Conservation (phyloP, 805 yeast species). For the Kuraishia cidri region DNA sequence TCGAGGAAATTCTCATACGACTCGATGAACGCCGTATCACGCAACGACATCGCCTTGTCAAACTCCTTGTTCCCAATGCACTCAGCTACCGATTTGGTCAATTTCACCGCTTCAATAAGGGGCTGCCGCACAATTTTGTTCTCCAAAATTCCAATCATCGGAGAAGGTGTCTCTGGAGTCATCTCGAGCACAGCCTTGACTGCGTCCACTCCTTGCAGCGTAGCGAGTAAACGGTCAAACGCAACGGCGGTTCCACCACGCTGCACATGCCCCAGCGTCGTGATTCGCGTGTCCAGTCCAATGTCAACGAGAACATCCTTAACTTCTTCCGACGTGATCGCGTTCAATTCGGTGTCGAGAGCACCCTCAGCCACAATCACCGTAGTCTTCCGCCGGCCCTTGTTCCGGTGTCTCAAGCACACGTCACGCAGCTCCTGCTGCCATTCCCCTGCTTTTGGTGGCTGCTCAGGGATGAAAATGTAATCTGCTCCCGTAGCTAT, state of each 20-base stretch:
- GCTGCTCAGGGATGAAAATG: conserved; percentile 74
- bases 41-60: conserved; percentile 56
- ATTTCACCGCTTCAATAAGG: conserved; percentile 61
- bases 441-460: conserved; percentile 60
- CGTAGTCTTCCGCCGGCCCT: conserved; percentile 71
- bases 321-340: conserved; percentile 59
- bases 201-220: conserved; percentile 78
- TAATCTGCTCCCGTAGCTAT: conserved; percentile 75
- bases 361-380: conserved; percentile 87
- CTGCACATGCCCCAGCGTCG: conserved; percentile 75
- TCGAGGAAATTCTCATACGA: conserved; percentile 55
- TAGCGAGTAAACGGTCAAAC: conserved; percentile 61
- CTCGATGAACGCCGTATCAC: conserved; percentile 67
- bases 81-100: conserved; percentile 65
- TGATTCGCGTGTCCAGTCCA: conserved; percentile 71
- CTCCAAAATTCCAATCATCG: conserved; percentile 68
- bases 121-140: conserved; percentile 62
- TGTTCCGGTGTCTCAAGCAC: conserved; percentile 52
- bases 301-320: conserved; percentile 54
- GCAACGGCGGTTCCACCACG: conserved; percentile 82
- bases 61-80: conserved; percentile 62
- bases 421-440: conserved; percentile 56
- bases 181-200: conserved; percentile 64
- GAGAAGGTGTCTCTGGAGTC: conserved; percentile 67
- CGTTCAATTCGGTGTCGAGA: conserved; percentile 56